These are phyloP conservation scores for Thelephora aurantiotincta DNA, from an alignment of 768 basidiomycete genomes.

Conservation along the genomic window DNA sequence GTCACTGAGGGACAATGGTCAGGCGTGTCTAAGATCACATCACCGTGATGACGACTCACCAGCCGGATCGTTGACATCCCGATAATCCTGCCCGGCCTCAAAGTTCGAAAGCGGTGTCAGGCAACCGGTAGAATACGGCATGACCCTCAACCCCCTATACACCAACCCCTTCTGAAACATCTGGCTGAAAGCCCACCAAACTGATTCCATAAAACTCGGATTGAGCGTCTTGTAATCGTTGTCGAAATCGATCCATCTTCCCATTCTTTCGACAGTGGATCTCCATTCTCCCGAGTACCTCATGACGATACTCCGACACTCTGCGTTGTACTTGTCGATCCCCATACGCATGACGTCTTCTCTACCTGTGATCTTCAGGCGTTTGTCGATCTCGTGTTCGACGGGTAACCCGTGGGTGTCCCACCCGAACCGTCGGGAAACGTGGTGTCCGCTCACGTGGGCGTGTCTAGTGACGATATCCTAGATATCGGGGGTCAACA, in stretches of 20 bases:
- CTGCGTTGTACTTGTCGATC: conserved; percentile 93
- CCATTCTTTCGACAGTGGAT: conserved; percentile 90
- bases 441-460: conserved; percentile 83
- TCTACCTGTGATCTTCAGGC: conserved; percentile 79
- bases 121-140: conserved; percentile 96
- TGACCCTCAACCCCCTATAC: conserved; percentile 86
- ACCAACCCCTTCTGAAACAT: conserved; percentile 89
- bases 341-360: conserved; percentile 93
- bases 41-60: conserved; percentile 26
- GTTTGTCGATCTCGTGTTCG: conserved; percentile 99
- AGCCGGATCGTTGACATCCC: conserved; percentile 89
- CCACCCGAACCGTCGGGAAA: conserved; percentile 93
- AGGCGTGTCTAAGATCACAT: not conserved
- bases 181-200: conserved; percentile 97
- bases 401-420: conserved; percentile 98
- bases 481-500: conserved; percentile 25
- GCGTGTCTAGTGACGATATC: conserved; percentile 97
- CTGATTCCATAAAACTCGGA: conserved; percentile 87
- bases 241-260: conserved; percentile 99
- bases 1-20: conserved; percentile 41
- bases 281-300: conserved; percentile 93
- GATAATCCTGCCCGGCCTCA: conserved; percentile 85
- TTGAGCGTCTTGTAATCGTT: conserved; percentile 99
- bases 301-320: conserved; percentile 96
- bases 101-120: conserved; percentile 97